Base-by-base conservation (phyloP, 441 rosid genomes). In the Adansonia madagascariensis region DNA sequence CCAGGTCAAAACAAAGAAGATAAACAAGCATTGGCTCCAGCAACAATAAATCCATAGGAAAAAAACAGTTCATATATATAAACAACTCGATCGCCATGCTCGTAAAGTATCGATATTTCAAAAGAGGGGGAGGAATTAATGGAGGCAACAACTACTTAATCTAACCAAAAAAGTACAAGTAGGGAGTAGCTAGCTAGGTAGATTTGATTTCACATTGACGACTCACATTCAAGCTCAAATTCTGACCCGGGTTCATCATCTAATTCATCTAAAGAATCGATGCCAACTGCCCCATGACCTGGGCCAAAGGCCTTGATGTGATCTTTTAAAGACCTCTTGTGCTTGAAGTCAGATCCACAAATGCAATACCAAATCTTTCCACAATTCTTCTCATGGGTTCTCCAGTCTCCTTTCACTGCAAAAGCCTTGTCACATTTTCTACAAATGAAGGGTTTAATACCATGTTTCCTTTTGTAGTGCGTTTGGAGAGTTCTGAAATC, bases 331-430 rank as follows among this genome's bases (percentile, higher is more conserved):
- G 95, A 91, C 77, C 95, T 82, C 81, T 89, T 88, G 77, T 91
- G 93, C 84, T 89, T 91, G 49, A 91, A 91, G 66, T 91, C 93
- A 20, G 92, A 89, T 1, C 93, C 93, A 60, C 95, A 91, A 57
- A 77, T 71, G 83, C 95, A 91, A 49, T 85, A 89, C 95, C 95
- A 91, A 22, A 89, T 76, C 65, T 82, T 85, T 3, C 95, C 95
- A 31, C 95, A 91, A 35, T 91, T 89, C 87, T 91, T 91, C 84
- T 91, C 95, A 72, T 91, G 95, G 47, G 93, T 91, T 78, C 95
- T 84, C 95, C 95, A 91, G 43, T 91, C 95, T 9, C 95, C 95
- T 64, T 87, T 83, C 31, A 91, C 95, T 0, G 95, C 95, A 61
- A 91, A 91, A 9, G 93, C 78, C 78, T 88, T 91, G 11, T 85